Base-by-base conservation (phyloP, 257 asterid genomes). In the Oldenlandia corymbosa region DNA sequence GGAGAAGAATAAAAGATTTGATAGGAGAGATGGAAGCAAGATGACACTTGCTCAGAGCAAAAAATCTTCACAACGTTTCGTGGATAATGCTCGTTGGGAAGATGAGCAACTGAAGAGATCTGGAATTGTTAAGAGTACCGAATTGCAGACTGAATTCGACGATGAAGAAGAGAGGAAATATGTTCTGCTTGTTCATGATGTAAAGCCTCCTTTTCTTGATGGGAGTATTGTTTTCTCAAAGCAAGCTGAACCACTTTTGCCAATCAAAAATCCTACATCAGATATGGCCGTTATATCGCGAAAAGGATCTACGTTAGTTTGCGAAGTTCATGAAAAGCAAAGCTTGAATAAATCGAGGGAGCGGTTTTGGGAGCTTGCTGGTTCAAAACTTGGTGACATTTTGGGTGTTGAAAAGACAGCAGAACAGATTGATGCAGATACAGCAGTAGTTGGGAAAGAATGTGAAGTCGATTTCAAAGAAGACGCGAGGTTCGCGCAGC, bases 21-120 rank as follows among this genome's bases (percentile, higher is more conserved):
- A 84, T 56, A 84, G 96, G 42, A 80, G 71, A 75, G 99, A 93
- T 83, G 99, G 99, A 74, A 85, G 87, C 75, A 81, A 81, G 84
- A 93, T 93, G 99, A 82, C 94, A 54, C 96, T 93, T 71, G 80
- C 97, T 56, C 97, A 90, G 82, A 93, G 90, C 82, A 93, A 93
- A 77, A 90, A 86, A 80, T 69, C 85, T 62, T 87, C 99, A 11
- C 99, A 93, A 73, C 91, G 87, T 54, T 85, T 95, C 50, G 97
- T 96, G 68, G 99, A 93, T 84, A 90, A 90, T 85, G 99, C 97
- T 69, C 97, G 87, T 71, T 93, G 99, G 99, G 99, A 93, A 79
- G 99, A 91, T 73, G 75, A 95, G 27, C 99, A 93, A 81, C 97
- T 87, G 65, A 72, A 90, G 68, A 83, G 99, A 71, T 93, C 99